Conservation (phyloP, 2,329 filamentous ascomycete species). For the Xylariaceae sp. region DNA sequence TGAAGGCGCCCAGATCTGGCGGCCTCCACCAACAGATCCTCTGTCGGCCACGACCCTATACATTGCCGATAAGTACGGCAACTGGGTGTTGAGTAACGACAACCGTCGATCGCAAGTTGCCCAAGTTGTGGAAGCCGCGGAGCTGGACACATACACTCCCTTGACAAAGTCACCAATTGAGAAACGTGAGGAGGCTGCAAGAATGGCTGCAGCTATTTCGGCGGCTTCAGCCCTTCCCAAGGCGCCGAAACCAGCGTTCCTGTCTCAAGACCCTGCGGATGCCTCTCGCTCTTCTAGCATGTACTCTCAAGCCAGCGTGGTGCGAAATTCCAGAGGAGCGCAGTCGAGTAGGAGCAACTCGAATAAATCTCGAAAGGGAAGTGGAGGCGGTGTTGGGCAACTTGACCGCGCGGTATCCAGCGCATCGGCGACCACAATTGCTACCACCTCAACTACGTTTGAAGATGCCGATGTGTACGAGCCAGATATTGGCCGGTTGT, state of each 20-base stretch:
- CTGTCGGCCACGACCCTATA: conserved; percentile 43
- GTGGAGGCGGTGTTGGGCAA: background rate
- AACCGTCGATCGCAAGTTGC: conserved; percentile 21
- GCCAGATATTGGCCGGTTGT: conserved; percentile 21
- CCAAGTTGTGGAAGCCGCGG: conserved; percentile 15
- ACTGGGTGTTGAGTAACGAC: conserved; percentile 46
- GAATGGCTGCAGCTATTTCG: conserved; percentile 19
- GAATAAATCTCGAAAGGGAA: conserved; percentile 12
- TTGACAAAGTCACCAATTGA: conserved; percentile 28
- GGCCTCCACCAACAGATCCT: conserved; percentile 42
- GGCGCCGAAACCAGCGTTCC: conserved; percentile 28
- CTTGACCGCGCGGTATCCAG: conserved; percentile 23
- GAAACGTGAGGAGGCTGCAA: conserved; percentile 20
- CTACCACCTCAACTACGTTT: conserved; percentile 20
- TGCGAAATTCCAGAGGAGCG: conserved; percentile 11
- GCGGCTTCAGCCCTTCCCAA: conserved; percentile 18
- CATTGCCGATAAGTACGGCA: conserved; percentile 47
- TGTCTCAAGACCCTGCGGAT: conserved; percentile 11
- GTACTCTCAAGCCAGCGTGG: conserved; percentile 31
- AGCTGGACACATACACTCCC: conserved; percentile 26
- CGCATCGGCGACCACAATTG: conserved; percentile 36
- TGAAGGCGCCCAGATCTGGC: conserved; percentile 43
- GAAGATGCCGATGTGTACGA: conserved; percentile 27
- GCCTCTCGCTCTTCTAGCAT: conserved; percentile 29
- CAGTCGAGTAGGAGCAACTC: conserved; percentile 11